phyloP scores from a whole-genome alignment of 164 flowering plant genomes.

The Piper betle region DNA sequence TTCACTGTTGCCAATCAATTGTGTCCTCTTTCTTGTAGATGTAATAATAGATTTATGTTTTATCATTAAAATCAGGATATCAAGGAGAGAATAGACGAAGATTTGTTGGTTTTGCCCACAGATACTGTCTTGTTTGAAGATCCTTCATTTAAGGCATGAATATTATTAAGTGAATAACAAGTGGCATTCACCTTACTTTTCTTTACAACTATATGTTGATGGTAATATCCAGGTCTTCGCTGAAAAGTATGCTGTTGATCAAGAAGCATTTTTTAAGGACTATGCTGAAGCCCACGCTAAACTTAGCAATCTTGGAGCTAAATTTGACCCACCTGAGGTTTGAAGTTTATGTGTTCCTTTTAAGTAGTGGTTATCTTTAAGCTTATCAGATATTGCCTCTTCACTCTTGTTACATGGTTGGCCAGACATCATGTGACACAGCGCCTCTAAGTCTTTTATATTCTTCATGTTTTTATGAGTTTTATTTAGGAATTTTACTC shows the following conservation, averaged over 20 bases:
- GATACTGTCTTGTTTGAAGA: conserved; percentile 95
- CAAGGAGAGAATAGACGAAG: conserved; percentile 75
- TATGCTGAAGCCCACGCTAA: conserved; percentile 99
- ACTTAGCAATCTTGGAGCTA: conserved; percentile 93
- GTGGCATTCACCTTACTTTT: background rate
- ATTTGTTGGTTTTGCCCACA: conserved; percentile 86
- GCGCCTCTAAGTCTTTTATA: too few species aligned
- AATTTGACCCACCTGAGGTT: conserved; percentile 97
- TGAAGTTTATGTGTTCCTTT: conserved; percentile 5
- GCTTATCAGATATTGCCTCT: background rate
- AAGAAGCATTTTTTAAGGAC: conserved; percentile 73
- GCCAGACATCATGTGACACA: background rate
- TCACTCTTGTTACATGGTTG: background rate
- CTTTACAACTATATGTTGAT: background rate
- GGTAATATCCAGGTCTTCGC: conserved; percentile 51
- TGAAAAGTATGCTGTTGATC: conserved; percentile 86
- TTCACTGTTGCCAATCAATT: background rate
- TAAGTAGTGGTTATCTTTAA: background rate
- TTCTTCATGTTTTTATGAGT: too few species aligned
- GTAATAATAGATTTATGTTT: background rate
- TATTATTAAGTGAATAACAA: too few species aligned
- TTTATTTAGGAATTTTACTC: too few species aligned
- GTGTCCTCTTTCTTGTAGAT: background rate
- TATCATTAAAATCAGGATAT: conserved; percentile 42
- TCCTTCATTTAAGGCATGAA: conserved; percentile 73